phyloP scores from a whole-genome alignment of 2,329 filamentous ascomycete genomes.

The Elsinoe fawcettii region DNA sequence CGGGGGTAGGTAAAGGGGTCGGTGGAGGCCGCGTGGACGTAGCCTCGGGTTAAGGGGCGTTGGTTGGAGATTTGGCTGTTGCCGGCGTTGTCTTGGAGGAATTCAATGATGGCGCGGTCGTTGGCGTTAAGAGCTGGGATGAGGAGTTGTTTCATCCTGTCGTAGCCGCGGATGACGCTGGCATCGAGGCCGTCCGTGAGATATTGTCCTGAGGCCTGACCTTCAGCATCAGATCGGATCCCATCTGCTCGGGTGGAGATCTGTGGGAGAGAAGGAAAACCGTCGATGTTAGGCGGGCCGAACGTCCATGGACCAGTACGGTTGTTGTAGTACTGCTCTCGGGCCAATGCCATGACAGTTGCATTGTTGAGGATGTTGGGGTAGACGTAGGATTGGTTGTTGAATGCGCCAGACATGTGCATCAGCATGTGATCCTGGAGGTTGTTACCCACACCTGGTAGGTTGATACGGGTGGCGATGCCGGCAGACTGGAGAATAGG shows the following conservation, averaged over 20 bases:
- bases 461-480: slow-evolving; percentile 28
- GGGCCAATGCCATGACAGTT: slow-evolving; percentile 23
- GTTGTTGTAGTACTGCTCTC: slow-evolving; percentile 23
- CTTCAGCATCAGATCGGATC: slow-evolving; percentile 15
- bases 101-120: slow-evolving; percentile 25
- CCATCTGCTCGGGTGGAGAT: slow-evolving; percentile 19
- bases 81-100: slow-evolving; percentile 28
- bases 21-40: slow-evolving; percentile 31
- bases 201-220: slow-evolving; percentile 21
- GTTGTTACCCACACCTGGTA: slow-evolving; percentile 19
- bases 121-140: slow-evolving; percentile 22
- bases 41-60: slow-evolving; percentile 40
- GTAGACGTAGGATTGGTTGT: slow-evolving; percentile 18
- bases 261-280: slow-evolving; percentile 25
- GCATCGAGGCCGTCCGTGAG: slow-evolving; percentile 20
- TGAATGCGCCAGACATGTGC: slow-evolving; percentile 19
- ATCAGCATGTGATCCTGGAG: slow-evolving; percentile 20
- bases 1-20: slow-evolving; percentile 33
- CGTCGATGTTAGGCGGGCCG: slow-evolving; percentile 23
- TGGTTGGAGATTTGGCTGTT: slow-evolving; percentile 29
- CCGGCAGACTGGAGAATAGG: slow-evolving; percentile 35
- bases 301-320: slow-evolving; percentile 26
- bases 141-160: slow-evolving; percentile 23
- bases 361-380: slow-evolving; percentile 22
- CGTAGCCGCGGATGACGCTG: slow-evolving; percentile 23